Evolutionary conservation across 163 green algal genomes (phyloP), one percentile per base, ranked within the genome.

Genomic region (Scenedesmus sp.): DNA sequence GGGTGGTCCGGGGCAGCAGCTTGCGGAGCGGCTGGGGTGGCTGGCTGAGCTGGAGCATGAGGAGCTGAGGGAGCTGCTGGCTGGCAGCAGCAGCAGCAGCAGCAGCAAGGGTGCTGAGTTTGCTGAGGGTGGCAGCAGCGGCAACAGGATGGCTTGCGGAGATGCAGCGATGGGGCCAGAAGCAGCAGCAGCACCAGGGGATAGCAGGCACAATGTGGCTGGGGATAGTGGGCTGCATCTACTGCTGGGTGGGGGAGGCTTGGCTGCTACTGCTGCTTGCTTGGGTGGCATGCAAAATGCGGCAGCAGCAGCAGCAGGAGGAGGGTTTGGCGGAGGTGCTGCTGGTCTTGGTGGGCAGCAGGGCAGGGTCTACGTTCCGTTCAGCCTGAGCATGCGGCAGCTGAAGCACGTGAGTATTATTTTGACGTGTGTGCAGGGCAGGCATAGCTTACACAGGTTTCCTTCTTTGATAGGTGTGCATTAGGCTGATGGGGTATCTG

Each of bases 301-400:
- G 70, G 8, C 34, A 84, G 76, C 57, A 4, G 34, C 76, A 57
- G 76, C 26, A 57, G 34, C 76, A 10, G 70, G 23, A 15, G 70
- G 70, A 23, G 10, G 10, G 18, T 3, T 20, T 55, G 23, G 6
- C 57, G 34, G 12, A 59, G 76, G 18, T 57, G 46, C 34, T 56
- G 76, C 8, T 84, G 76, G 34, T 9, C 1, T 7, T 59, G 46
- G 12, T 1, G 76, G 76, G 1, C 76, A 84, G 57, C 10, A 59
- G 10, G 76, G 84, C 10, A 67, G n/a, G 73, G 84, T 73, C 2
- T 89, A 62, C 34, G n/a, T 89, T 67, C 62, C 84, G 0, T 89
- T 89, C 84, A 89, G 46, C 84, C 15, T 89, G 60, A 89, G 12
- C n/a, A 89, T 81, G 18, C 23, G 62, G 4, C 84, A 89, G 62